Evolutionary conservation across 495 filamentous ascomycete genomes (phyloP), one percentile per base, ranked within the genome.

Genomic region (Aspergillus cristatus): DNA sequence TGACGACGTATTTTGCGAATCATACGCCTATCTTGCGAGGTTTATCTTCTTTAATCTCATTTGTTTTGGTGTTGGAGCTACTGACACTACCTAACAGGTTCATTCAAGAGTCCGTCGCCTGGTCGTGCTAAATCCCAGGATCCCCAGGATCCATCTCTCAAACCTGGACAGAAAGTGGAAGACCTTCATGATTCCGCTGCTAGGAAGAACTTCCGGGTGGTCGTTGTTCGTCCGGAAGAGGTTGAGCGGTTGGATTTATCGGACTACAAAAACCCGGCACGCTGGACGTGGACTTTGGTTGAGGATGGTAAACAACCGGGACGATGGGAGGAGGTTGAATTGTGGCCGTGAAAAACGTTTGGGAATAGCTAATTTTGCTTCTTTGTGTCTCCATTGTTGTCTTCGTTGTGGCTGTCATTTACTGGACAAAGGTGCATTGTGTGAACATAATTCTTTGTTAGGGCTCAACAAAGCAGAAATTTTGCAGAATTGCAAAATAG

Each of bases 1-100:
- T 96, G 29, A 83, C 80, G 42, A 79, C 74, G 45, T 85, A 90
- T 63, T 96, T 95, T 71, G 87, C 82, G 11, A 94, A 94, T 55
- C 62, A 87, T 52, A 77, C 71, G 17, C 90, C 90, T 11, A 57
- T 69, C 5, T 81, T 88, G 75, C 62, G 84, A 50, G 85, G 84
- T 43, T 68, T 16, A 60, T 50, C 35, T 7, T 34, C 15, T 38
- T 37, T 32, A n/a, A 29, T 41, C 20, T 17, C 34, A 40, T 47
- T 22, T 11, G 15, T 13, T 29, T 34, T 31, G 20, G 14, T 14
- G 31, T n/a, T 26, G 28, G 6, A 20, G 13, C 14, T 20, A 33
- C 12, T 40, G 25, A 18, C 22, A 30, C n/a, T 37, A 1, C 1
- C 2, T 35, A 37, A 14, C 43, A 79, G 76, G 76, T 7, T 65